These are phyloP conservation scores for Fusarium bactridioides DNA, from an alignment of 2,329 filamentous ascomycete genomes.

Conservation along the genomic window DNA sequence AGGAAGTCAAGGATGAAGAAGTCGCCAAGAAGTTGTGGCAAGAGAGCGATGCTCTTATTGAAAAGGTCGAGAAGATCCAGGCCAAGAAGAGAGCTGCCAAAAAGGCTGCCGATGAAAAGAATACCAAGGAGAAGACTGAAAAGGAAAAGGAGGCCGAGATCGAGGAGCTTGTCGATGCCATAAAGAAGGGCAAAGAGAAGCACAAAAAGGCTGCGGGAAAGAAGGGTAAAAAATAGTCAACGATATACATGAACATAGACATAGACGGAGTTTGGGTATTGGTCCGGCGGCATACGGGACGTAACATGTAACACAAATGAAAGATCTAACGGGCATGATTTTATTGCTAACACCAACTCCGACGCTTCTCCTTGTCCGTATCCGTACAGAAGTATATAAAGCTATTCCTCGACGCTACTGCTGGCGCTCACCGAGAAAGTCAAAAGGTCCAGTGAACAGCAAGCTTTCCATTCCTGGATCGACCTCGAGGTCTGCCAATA, in stretches of 20 bases:
- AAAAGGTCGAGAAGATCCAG: constrained; percentile 74
- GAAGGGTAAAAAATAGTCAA: constrained; percentile 36
- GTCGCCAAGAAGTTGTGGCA: constrained; percentile 89
- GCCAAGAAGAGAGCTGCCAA: constrained; percentile 61
- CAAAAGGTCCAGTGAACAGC: constrained; percentile 33
- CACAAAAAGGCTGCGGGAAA: constrained; percentile 38
- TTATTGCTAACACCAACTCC: constrained; percentile 7
- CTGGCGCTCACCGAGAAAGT: constrained; percentile 29
- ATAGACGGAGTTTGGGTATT: constrained; percentile 34
- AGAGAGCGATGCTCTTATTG: constrained; percentile 83
- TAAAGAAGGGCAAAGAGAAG: constrained; percentile 53
- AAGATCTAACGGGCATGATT: constrained; percentile 9
- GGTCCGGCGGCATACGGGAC: constrained; percentile 8
- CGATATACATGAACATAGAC: constrained; percentile 28
- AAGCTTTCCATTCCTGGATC: constrained; percentile 28
- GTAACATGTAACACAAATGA: not conserved
- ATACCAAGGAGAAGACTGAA: constrained; percentile 48
- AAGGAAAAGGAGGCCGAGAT: constrained; percentile 45
- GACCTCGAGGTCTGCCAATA: constrained; percentile 28
- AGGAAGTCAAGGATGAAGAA: constrained; percentile 79
- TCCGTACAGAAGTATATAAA: constrained; percentile 15
- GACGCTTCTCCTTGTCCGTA: constrained; percentile 20
- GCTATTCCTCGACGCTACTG: not conserved
- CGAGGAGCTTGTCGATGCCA: constrained; percentile 52
- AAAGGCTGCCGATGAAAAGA: constrained; percentile 49